phyloP scores from a whole-genome alignment of 139 green algal species.

The Haematococcus lacustris region DNA sequence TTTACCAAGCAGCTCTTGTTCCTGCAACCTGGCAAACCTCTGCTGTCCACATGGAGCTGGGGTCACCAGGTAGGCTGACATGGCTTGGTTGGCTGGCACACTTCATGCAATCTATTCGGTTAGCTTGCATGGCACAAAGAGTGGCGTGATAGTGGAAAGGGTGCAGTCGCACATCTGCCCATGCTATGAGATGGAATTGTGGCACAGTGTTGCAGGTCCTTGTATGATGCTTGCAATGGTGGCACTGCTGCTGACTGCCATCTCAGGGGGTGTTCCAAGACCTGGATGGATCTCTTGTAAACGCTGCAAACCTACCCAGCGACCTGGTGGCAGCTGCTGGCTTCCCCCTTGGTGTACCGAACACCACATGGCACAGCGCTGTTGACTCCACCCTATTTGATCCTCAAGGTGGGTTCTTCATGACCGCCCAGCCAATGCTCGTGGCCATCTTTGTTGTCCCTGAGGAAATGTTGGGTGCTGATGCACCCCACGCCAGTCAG shows the following conservation, averaged over 20 bases:
- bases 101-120: too few species aligned
- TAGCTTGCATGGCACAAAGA: too few species aligned
- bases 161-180: background rate
- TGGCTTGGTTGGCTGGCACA: too few species aligned
- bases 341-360: slow-evolving; percentile 1
- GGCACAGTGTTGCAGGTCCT: too few species aligned
- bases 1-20: slow-evolving; percentile 22
- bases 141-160: background rate
- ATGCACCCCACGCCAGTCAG: too few species aligned
- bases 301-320: slow-evolving; percentile 5
- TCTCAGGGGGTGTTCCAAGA: slow-evolving; percentile 44
- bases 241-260: slow-evolving; percentile 12
- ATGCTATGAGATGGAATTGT: too few species aligned
- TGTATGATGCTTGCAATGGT: background rate
- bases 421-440: too few species aligned
- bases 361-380: slow-evolving; percentile 23
- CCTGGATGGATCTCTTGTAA: slow-evolving; percentile 45
- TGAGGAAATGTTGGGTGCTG: too few species aligned
- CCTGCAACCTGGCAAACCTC: background rate
- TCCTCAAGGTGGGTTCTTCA: background rate
- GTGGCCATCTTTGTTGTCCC: too few species aligned
- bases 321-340: background rate
- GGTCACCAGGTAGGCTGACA: slow-evolving; percentile 38
- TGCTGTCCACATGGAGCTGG: slow-evolving; percentile 24
- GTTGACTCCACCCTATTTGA: slow-evolving; percentile 22